phyloP scores from a whole-genome alignment of 2,329 filamentous ascomycete species.

The Magnaporthiopsis incrustans region DNA sequence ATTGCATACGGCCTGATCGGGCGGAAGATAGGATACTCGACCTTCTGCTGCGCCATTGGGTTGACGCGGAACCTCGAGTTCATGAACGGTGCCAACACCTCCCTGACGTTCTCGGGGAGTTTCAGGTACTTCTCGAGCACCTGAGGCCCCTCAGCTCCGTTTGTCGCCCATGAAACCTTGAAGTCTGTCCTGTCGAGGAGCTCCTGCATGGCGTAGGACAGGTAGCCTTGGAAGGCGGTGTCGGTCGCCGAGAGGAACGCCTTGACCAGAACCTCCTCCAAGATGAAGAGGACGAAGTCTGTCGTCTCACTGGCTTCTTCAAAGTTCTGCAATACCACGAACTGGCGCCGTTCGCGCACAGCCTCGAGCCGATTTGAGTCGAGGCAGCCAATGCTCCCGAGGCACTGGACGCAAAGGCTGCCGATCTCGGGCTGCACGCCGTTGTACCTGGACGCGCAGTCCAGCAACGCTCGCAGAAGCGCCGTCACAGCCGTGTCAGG shows the following conservation, averaged over 20 bases:
- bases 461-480: slow-evolving; percentile 70
- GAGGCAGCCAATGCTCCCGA: slow-evolving; percentile 84
- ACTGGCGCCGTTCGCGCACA: slow-evolving; percentile 68
- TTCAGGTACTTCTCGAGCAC: slow-evolving; percentile 68
- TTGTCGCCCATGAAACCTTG: slow-evolving; percentile 42
- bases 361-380: slow-evolving; percentile 86
- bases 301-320: slow-evolving; percentile 67
- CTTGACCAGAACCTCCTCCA: slow-evolving; percentile 83
- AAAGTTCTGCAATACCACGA: slow-evolving; percentile 85
- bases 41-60: slow-evolving; percentile 46
- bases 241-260: slow-evolving; percentile 88
- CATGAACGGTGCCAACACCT: slow-evolving; percentile 80
- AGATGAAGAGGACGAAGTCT: slow-evolving; percentile 75
- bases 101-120: slow-evolving; percentile 69
- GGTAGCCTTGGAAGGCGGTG: slow-evolving; percentile 77
- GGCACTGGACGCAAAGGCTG: slow-evolving; percentile 67
- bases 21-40: slow-evolving; percentile 72
- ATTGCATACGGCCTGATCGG: slow-evolving; percentile 60
- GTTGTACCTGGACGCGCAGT: slow-evolving; percentile 77
- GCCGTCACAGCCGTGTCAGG: slow-evolving; percentile 66
- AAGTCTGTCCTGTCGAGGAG: slow-evolving; percentile 73
- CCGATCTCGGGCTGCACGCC: slow-evolving; percentile 59
- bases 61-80: slow-evolving; percentile 74
- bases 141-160: slow-evolving; percentile 41
- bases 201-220: slow-evolving; percentile 93